Conservation (phyloP, 2,329 filamentous ascomycete genomes). For the Apiospora hydei region DNA sequence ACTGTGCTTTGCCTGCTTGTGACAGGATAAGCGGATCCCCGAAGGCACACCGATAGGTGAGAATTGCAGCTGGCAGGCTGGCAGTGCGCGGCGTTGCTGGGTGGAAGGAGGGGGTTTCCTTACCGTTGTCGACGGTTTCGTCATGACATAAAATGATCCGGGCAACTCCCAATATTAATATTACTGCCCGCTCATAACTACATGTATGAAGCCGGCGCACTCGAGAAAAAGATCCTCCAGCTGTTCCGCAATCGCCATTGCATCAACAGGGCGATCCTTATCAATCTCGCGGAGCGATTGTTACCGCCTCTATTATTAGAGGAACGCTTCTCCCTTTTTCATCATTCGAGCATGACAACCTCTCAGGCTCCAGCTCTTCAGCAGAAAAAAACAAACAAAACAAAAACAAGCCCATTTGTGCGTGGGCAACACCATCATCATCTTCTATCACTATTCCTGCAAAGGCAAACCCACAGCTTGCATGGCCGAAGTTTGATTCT, state of each 20-base stretch:
- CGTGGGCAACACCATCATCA: slow-evolving; percentile 20
- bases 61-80: slow-evolving; percentile 1
- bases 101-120: not conserved
- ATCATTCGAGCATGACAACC: not conserved
- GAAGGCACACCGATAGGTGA: not conserved
- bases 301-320: not conserved
- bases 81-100: slow-evolving; percentile 3
- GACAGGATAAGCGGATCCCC: not conserved
- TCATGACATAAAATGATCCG: slow-evolving; percentile 17
- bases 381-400: slow-evolving; percentile 11
- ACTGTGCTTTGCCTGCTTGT: slow-evolving; percentile 15
- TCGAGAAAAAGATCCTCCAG: not conserved
- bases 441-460: slow-evolving; percentile 11
- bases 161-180: slow-evolving; percentile 5
- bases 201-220: slow-evolving; percentile 2
- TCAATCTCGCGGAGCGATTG: not conserved
- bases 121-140: slow-evolving; percentile 19
- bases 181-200: slow-evolving; percentile 9
- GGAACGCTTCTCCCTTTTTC: not conserved
- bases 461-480: slow-evolving; percentile 19
- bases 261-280: not conserved
- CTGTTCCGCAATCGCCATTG: not conserved
- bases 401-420: slow-evolving; percentile 23
- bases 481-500: slow-evolving; percentile 21
- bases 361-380: not conserved